Evolutionary conservation across 495 filamentous ascomycete genomes (phyloP).

Genomic region (Letharia columbiana): DNA sequence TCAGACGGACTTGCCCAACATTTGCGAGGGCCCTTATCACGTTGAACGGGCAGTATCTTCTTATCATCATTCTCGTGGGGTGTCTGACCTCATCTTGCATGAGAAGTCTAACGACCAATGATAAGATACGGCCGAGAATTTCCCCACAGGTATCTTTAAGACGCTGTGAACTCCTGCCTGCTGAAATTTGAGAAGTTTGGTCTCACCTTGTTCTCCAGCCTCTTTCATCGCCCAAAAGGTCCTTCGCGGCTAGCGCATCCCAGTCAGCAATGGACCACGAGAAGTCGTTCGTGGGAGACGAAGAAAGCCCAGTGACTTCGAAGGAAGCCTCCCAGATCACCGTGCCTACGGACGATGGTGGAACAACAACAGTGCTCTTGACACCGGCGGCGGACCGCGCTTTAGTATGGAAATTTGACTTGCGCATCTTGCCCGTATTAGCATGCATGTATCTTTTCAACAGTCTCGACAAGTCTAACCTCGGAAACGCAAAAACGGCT

Average conservation of each 20-base stretch:
- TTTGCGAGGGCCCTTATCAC: no score
- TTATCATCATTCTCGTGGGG: background rate
- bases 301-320: background rate
- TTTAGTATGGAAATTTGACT: slow-evolving; percentile 57
- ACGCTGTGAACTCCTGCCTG: no score
- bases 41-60: background rate
- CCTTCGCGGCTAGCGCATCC: background rate
- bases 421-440: slow-evolving; percentile 52
- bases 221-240: background rate
- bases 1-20: no score
- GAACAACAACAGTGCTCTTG: background rate
- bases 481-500: slow-evolving; percentile 64
- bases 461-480: slow-evolving; percentile 57
- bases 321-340: background rate
- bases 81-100: background rate
- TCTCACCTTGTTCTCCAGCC: background rate
- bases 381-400: slow-evolving; percentile 43
- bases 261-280: background rate
- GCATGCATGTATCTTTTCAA: slow-evolving; percentile 62
- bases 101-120: background rate
- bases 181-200: background rate
- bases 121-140: background rate
- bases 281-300: background rate
- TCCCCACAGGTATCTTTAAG: background rate
- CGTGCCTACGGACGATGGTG: background rate